Evolutionary conservation across 2,329 filamentous ascomycete genomes (phyloP).

Genomic region (Dactylellina leptospora): DNA sequence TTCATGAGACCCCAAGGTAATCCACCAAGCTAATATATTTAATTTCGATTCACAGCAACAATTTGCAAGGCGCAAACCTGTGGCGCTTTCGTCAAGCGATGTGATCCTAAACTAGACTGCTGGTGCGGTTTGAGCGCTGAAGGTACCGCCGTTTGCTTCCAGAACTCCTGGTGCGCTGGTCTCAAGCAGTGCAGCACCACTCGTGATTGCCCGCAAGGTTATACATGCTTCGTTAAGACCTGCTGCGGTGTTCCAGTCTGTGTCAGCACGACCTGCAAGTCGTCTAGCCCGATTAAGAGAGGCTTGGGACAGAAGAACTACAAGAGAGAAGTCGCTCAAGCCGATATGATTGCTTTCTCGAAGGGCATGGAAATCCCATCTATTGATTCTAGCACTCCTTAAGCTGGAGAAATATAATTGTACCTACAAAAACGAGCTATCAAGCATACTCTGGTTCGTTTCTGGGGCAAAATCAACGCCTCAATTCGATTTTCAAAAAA

Average conservation of each 20-base stretch:
- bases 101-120: slow-evolving; percentile 39
- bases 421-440: background rate
- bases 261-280: slow-evolving; percentile 51
- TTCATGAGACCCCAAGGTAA: too few relatives aligned
- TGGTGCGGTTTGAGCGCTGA: slow-evolving; percentile 50
- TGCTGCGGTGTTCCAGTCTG: slow-evolving; percentile 47
- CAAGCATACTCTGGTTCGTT: background rate
- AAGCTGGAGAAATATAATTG: background rate
- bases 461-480: background rate
- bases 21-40: too few relatives aligned
- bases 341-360: slow-evolving; percentile 46
- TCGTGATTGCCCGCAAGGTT: slow-evolving; percentile 39
- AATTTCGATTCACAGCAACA: slow-evolving; percentile 8
- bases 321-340: slow-evolving; percentile 39
- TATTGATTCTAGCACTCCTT: slow-evolving; percentile 18
- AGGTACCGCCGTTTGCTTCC: slow-evolving; percentile 46
- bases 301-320: slow-evolving; percentile 11
- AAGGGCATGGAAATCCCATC: slow-evolving; percentile 37
- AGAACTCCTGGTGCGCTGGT: slow-evolving; percentile 46
- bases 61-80: slow-evolving; percentile 50
- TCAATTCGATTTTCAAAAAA: background rate
- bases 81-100: slow-evolving; percentile 49
- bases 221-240: slow-evolving; percentile 43
- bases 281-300: slow-evolving; percentile 44
- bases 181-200: slow-evolving; percentile 39